These are phyloP conservation scores for Fusarium succisae DNA, from an alignment of 2,329 filamentous ascomycete species.

Conservation along the genomic window DNA sequence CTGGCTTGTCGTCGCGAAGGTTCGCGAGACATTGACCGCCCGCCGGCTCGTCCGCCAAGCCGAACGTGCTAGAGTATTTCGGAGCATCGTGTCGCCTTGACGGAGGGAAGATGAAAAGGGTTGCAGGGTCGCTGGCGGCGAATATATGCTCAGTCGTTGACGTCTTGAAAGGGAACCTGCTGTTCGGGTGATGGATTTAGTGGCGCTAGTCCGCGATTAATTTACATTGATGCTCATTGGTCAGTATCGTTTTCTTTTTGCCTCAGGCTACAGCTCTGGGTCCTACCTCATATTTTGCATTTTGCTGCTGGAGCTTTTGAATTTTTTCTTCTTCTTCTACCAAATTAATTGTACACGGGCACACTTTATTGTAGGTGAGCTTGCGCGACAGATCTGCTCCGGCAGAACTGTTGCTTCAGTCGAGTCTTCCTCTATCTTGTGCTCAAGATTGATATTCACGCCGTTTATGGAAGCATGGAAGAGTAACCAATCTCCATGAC, in stretches of 20 bases:
- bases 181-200: constrained; percentile 52
- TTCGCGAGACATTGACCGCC: constrained; percentile 71
- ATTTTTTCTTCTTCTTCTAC: constrained; percentile 49
- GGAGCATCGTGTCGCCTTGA: constrained; percentile 73
- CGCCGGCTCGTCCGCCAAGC: constrained; percentile 71
- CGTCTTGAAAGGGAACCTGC: constrained; percentile 51
- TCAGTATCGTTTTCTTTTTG: constrained; percentile 35
- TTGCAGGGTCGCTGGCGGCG: constrained; percentile 49
- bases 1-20: constrained; percentile 82
- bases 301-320: constrained; percentile 32
- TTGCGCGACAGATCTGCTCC: constrained; percentile 58
- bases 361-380: constrained; percentile 78
- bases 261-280: constrained; percentile 49
- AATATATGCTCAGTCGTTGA: constrained; percentile 54
- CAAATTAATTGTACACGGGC: constrained; percentile 71
- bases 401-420: constrained; percentile 56
- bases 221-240: constrained; percentile 58
- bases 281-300: constrained; percentile 26
- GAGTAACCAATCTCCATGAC: constrained; percentile 66
- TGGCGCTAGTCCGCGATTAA: constrained; percentile 55
- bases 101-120: constrained; percentile 54
- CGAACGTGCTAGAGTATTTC: constrained; percentile 74
- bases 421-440: constrained; percentile 79
- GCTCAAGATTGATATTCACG: constrained; percentile 69
- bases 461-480: constrained; percentile 79